Evolutionary conservation across 495 filamentous ascomycete species (phyloP).

Genomic region (Hypomontagnella submonticulosa): DNA sequence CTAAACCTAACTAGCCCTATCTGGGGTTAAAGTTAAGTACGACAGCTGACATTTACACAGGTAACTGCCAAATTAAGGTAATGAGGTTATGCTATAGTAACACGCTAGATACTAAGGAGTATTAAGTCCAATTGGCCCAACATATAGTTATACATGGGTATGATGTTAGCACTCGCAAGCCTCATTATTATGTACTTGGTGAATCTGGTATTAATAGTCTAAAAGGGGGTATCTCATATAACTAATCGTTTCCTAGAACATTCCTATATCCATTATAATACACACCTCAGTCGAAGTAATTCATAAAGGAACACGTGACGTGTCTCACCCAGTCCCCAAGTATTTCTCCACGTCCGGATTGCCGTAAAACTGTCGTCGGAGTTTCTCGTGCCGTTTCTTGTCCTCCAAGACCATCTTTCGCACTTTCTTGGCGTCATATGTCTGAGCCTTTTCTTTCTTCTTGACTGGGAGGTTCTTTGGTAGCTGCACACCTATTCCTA

Average conservation of each 20-base stretch:
- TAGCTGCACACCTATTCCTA: constrained; percentile 72
- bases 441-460: constrained; percentile 64
- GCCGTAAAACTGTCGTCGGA: constrained; percentile 74
- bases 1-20: neutral
- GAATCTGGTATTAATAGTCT: constrained; percentile 1
- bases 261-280: constrained; percentile 11
- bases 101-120: too few species aligned
- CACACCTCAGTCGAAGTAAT: constrained; percentile 7
- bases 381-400: constrained; percentile 68
- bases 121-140: too few species aligned
- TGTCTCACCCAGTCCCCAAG: constrained; percentile 60
- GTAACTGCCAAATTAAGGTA: too few species aligned
- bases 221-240: constrained; percentile 36
- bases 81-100: too few species aligned
- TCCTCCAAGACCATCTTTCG: constrained; percentile 69
- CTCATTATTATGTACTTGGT: neutral
- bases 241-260: constrained; percentile 8
- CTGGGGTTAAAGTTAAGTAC: neutral
- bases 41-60: neutral
- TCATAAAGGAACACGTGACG: constrained; percentile 1
- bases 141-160: too few species aligned
- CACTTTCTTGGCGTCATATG: constrained; percentile 76
- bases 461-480: constrained; percentile 55
- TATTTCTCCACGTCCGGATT: constrained; percentile 78
- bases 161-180: too few species aligned